Conservation (phyloP, 305 asterid species). For the Withania somnifera region DNA sequence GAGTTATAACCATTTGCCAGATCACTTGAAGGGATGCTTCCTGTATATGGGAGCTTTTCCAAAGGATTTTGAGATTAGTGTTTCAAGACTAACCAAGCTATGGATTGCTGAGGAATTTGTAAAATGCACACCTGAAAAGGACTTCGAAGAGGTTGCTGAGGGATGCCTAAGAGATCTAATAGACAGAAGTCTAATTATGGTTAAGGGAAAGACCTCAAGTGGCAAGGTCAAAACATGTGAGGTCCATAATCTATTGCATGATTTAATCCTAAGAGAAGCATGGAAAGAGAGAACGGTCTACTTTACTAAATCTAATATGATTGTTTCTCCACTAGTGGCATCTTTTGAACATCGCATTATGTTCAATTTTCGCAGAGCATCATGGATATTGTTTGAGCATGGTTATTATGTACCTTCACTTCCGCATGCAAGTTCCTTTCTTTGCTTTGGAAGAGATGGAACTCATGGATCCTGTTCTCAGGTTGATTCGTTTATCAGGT, state of each 20-base stretch:
- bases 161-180: not conserved
- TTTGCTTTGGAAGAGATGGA: not conserved
- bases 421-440: not conserved
- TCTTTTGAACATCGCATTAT: not conserved
- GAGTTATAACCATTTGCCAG: conserved; percentile 7
- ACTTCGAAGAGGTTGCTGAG: not conserved
- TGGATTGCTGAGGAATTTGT: not conserved
- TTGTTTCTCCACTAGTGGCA: not conserved
- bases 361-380: not conserved
- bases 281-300: not conserved
- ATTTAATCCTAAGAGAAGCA: not conserved
- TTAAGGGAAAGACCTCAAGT: not conserved
- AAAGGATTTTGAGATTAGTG: not conserved
- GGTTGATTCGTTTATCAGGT: not conserved
- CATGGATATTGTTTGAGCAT: not conserved
- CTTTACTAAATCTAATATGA: not conserved
- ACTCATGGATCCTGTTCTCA: not conserved
- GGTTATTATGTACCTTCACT: not conserved
- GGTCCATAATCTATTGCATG: conserved; percentile 1
- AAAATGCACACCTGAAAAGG: not conserved
- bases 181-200: conserved; percentile 1
- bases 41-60: conserved; percentile 5
- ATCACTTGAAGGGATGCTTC: not conserved
- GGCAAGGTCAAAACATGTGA: conserved; percentile 4
- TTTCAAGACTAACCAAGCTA: not conserved